These are phyloP conservation scores for Tricholoma terreum DNA, from an alignment of 768 basidiomycete genomes.

Conservation along the genomic window DNA sequence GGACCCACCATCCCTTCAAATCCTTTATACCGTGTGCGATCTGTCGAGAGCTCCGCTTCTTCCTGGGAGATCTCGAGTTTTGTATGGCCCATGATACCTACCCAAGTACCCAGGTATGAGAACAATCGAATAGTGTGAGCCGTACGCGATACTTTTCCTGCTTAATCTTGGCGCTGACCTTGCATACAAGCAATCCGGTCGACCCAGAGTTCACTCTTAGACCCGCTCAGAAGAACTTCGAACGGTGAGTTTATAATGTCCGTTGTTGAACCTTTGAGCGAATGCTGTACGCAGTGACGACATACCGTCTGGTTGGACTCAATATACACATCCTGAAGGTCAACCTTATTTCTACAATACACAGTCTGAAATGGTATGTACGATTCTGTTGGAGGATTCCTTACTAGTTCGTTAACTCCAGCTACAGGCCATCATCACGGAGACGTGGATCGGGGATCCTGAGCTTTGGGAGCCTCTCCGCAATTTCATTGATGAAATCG, in stretches of 20 bases:
- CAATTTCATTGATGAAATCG: not conserved
- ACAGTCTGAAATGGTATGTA: slow-evolving; percentile 23
- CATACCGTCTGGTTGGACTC: slow-evolving; percentile 24
- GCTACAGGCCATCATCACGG: slow-evolving; percentile 38
- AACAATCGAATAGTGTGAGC: not conserved
- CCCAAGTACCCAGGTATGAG: not conserved
- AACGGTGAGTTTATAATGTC: not conserved
- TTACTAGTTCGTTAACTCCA: not conserved
- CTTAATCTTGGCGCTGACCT: not conserved
- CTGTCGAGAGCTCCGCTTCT: not conserved
- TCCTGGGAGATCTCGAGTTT: not conserved
- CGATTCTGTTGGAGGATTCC: too few species aligned
- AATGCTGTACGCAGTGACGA: not conserved
- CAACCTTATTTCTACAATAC: slow-evolving; percentile 28
- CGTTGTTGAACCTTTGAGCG: not conserved
- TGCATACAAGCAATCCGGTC: not conserved
- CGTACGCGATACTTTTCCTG: not conserved
- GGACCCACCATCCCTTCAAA: not conserved
- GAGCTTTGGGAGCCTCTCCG: slow-evolving; percentile 22
- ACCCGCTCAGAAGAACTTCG: not conserved
- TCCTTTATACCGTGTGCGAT: not conserved
- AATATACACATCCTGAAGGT: slow-evolving; percentile 28
- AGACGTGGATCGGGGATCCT: slow-evolving; percentile 33
- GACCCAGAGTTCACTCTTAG: not conserved
- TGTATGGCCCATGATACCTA: not conserved